A percentile compares a stretch with the other conserved stretches of the same genome.
Conservation (phyloP, 2,329 filamentous ascomycete species). For the Ceratocystis alfenasii region DNA sequence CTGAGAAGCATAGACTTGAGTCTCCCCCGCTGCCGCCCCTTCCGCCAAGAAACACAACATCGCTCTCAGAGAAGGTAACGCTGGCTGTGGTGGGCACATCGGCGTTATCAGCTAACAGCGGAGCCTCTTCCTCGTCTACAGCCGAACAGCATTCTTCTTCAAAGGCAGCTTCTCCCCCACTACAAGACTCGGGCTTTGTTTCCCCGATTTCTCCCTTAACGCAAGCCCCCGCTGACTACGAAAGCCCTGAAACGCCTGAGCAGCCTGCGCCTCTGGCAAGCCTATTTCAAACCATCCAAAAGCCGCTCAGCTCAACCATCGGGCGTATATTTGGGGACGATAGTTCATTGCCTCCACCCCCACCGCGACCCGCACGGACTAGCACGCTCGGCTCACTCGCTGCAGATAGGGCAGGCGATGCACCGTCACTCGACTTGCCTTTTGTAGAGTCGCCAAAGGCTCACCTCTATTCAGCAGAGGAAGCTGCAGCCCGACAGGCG, state of each 20-base stretch:
- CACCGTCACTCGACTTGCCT: slow-evolving; percentile 11
- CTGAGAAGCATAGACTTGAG: slow-evolving; percentile 63
- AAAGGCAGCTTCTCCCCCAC: neutral
- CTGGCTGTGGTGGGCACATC: slow-evolving; percentile 48
- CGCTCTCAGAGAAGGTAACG: slow-evolving; percentile 60
- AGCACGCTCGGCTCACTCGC: slow-evolving; percentile 29
- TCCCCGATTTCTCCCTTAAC: slow-evolving; percentile 7
- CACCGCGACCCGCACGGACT: slow-evolving; percentile 19
- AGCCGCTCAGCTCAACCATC: slow-evolving; percentile 68
- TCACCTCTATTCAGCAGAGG: slow-evolving; percentile 50
- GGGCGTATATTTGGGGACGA: slow-evolving; percentile 84
- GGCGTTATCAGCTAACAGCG: slow-evolving; percentile 5
- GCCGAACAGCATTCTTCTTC: neutral
- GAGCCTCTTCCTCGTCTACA: slow-evolving; percentile 9
- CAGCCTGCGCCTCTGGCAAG: slow-evolving; percentile 17
- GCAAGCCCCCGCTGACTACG: slow-evolving; percentile 1
- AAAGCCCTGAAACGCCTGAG: slow-evolving; percentile 14
- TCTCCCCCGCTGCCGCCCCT: slow-evolving; percentile 34
- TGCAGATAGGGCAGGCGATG: slow-evolving; percentile 4
- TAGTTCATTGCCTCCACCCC: slow-evolving; percentile 28
- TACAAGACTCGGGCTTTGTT: neutral
- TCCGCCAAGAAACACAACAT: slow-evolving; percentile 30
- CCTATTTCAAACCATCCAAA: slow-evolving; percentile 79
- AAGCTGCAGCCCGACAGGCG: slow-evolving; percentile 79
- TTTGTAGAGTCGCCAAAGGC: neutral